Conservation (phyloP, 768 basidiomycete species). For the Naematelia aurantialba region DNA sequence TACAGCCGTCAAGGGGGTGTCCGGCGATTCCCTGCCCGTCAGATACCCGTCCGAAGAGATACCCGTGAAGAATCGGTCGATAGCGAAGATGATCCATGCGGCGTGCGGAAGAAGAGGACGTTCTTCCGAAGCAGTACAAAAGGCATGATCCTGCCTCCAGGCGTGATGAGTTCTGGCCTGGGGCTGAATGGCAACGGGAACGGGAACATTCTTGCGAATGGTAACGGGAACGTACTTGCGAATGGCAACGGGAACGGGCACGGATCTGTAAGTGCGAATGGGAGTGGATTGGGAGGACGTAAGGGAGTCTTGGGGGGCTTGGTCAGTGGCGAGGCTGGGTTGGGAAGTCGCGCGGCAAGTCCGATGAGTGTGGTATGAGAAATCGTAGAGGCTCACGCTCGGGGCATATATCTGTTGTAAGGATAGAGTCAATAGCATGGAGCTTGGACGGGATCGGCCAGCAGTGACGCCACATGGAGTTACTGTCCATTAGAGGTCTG, state of each 20-base stretch:
- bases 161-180: neutral
- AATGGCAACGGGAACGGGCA: conserved; percentile 1
- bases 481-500: too few species aligned
- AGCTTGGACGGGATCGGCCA: too few species aligned
- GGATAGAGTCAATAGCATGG: neutral
- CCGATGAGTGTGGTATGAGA: conserved; percentile 34
- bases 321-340: neutral
- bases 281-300: conserved; percentile 1
- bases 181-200: conserved; percentile 8
- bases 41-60: conserved; percentile 1
- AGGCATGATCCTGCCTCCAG: neutral
- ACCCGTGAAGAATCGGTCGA: neutral
- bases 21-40: conserved; percentile 1
- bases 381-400: neutral
- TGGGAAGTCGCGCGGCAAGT: conserved; percentile 27
- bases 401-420: neutral
- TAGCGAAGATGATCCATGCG: conserved; percentile 16
- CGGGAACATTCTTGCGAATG: conserved; percentile 4
- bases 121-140: conserved; percentile 26
- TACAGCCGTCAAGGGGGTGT: conserved; percentile 2
- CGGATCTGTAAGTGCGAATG: conserved; percentile 2
- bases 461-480: too few species aligned
- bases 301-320: conserved; percentile 4
- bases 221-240: neutral
- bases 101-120: conserved; percentile 23